phyloP scores from a whole-genome alignment of 768 basidiomycete genomes.

The Pleurotus djamor region DNA sequence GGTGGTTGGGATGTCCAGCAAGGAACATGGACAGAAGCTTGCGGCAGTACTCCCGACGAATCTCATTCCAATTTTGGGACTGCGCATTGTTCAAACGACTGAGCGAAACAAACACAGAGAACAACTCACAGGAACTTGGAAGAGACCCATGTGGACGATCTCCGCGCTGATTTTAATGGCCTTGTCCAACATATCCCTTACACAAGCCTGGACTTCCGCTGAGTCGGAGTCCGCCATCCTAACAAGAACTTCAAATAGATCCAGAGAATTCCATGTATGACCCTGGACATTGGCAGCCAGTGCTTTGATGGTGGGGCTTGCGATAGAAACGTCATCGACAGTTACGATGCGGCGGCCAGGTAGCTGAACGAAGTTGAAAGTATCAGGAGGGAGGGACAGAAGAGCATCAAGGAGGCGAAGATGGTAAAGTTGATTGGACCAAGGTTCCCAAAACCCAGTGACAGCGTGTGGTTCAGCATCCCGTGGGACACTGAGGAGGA shows the following conservation, averaged over 20 bases:
- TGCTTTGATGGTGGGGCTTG: constrained; percentile 90
- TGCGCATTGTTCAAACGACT: constrained; percentile 20
- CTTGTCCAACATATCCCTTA: constrained; percentile 91
- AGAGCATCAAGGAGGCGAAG: constrained; percentile 86
- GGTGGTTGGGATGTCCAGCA: constrained; percentile 90
- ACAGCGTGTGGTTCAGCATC: constrained; percentile 78
- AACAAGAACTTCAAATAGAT: constrained; percentile 88
- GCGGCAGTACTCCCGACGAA: constrained; percentile 83
- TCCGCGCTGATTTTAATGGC: constrained; percentile 94
- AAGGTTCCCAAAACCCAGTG: constrained; percentile 80
- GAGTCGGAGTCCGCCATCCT: constrained; percentile 72
- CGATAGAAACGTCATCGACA: constrained; percentile 81
- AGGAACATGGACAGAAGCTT: constrained; percentile 89
- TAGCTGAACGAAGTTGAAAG: constrained; percentile 89
- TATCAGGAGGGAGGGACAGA: constrained; percentile 84
- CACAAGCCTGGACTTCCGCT: constrained; percentile 68
- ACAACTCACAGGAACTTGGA: constrained; percentile 81
- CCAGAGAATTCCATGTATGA: constrained; percentile 92
- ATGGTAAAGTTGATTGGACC: constrained; percentile 86
- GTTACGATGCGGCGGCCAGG: constrained; percentile 84
- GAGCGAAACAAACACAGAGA: background rate
- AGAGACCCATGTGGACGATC: constrained; percentile 88
- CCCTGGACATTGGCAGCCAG: constrained; percentile 89
- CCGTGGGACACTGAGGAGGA: constrained; percentile 80
- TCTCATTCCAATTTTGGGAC: constrained; percentile 86